phyloP scores from a whole-genome alignment of 2,329 filamentous ascomycete species.

The Lecanicillium sp. region DNA sequence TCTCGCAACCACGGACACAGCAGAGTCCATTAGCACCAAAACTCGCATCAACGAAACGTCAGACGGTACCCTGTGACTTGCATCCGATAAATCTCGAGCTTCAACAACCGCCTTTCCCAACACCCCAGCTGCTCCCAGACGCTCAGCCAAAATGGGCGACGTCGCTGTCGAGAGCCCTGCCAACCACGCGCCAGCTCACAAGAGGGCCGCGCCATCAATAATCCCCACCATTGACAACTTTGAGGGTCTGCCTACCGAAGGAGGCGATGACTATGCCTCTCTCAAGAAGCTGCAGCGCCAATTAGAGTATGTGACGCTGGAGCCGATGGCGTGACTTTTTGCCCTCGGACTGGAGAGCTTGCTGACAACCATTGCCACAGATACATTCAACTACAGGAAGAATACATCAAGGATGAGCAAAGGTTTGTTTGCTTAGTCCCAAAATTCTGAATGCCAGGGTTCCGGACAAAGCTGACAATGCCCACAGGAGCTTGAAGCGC shows the following conservation, averaged over 20 bases:
- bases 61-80: background rate
- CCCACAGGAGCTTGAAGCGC: slow-evolving; percentile 77
- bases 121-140: background rate
- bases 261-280: slow-evolving; percentile 86
- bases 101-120: background rate
- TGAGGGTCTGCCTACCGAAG: slow-evolving; percentile 73
- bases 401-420: slow-evolving; percentile 99
- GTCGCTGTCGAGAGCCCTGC: slow-evolving; percentile 75
- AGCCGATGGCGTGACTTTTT: background rate
- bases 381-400: slow-evolving; percentile 95
- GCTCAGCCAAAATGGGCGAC: slow-evolving; percentile 64
- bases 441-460: background rate
- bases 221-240: slow-evolving; percentile 88
- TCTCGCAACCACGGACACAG: background rate
- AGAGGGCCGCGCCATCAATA: slow-evolving; percentile 69
- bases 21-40: background rate
- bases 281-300: slow-evolving; percentile 96
- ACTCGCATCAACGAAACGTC: background rate
- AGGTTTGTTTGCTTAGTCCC: slow-evolving; percentile 40
- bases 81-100: background rate
- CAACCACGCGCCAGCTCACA: slow-evolving; percentile 67
- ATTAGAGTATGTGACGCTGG: slow-evolving; percentile 61
- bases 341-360: slow-evolving; percentile 2
- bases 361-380: slow-evolving; percentile 34
- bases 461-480: slow-evolving; percentile 11